phyloP scores from a whole-genome alignment of 257 asterid species.

The Echites panduratus region DNA sequence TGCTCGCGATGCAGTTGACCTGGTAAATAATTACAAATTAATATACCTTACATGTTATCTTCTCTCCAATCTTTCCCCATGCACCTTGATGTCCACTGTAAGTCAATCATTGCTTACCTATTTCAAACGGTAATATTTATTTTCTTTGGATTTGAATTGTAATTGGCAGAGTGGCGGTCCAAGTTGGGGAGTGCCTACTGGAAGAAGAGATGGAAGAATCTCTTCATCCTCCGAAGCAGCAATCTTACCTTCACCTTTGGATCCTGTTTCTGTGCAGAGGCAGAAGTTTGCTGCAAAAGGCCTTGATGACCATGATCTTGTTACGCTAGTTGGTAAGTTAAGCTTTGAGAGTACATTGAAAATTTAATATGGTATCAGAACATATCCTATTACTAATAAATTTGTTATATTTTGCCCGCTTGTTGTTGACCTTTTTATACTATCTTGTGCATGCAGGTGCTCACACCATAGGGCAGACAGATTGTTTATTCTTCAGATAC shows the following conservation, averaged over 20 bases:
- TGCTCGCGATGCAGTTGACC: constrained; percentile 63
- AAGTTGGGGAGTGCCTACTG: constrained; percentile 62
- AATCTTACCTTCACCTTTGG: constrained; percentile 52
- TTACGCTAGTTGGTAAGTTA: constrained; percentile 63
- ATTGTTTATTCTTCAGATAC: constrained; percentile 45
- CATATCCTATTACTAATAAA: too few relatives aligned
- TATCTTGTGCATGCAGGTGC: constrained; percentile 44
- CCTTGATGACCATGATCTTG: constrained; percentile 72
- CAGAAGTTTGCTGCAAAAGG: constrained; percentile 68
- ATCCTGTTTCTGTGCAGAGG: constrained; percentile 44
- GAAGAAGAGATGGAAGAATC: constrained; percentile 66
- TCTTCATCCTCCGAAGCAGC: constrained; percentile 42
- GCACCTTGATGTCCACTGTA: not conserved
- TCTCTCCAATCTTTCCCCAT: not conserved
- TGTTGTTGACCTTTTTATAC: not conserved
- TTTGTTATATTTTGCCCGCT: too few relatives aligned
- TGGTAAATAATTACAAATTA: constrained; percentile 26
- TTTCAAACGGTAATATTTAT: not conserved
- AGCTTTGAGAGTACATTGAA: too few relatives aligned
- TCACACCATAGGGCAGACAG: constrained; percentile 61
- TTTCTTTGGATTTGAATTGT: not conserved
- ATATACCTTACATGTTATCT: too few relatives aligned
- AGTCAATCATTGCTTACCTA: not conserved
- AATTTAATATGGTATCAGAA: too few relatives aligned
- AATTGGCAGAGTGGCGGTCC: constrained; percentile 53